Base-by-base conservation (phyloP, 768 basidiomycete species). In the Dacryopinax spathularia region DNA sequence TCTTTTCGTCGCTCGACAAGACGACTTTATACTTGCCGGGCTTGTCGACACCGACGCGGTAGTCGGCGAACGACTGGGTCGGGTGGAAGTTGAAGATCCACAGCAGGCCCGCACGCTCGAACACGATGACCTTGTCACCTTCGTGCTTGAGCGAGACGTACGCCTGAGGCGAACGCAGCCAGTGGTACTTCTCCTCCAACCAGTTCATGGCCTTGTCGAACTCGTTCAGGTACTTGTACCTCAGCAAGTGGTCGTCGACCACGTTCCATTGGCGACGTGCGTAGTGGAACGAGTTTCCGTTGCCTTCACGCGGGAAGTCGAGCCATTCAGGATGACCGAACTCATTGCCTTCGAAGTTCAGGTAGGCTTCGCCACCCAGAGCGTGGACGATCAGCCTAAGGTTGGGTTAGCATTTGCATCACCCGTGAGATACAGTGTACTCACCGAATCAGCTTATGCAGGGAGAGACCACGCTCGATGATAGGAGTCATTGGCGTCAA, bases 321-420 rank as follows among this genome's bases (percentile, higher is more conserved):
- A 99, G 91, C 96, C 96, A 99, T 85, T 99, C 95, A 12, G 95
- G 95, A 73, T 99, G 95, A 41, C 95, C 95, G 71, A 99, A 99
- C 72, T 99, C 95, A 67, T 97, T 98, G 33, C 91, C 93, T 74
- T 95, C 92, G 63, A 99, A 99, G 75, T 96, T 98, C 66, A 99
- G 80, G 73, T 96, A 99, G 0, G 91, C 95, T 76, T 99, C 96
- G 18, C 96, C 96, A 20, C 96, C 96, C 20, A 99, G 81, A 1
- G 91, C 82, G 69, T 96, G 92, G 0, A 91, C 91, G 31, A 99
- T 75, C 33, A 99, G 78, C 36, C 94, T 96, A 59, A 27, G 13
- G 20, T 34, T 3, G 60, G 63, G 60, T 7, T 43, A 59, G 7
- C 20, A 29, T 60, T 59, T 65, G 64, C 61, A 66, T 29, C 36